Evolutionary conservation across 331 rosid species (phyloP), one percentile per base, ranked within the genome.

Genomic region (Cucumis variabilis): DNA sequence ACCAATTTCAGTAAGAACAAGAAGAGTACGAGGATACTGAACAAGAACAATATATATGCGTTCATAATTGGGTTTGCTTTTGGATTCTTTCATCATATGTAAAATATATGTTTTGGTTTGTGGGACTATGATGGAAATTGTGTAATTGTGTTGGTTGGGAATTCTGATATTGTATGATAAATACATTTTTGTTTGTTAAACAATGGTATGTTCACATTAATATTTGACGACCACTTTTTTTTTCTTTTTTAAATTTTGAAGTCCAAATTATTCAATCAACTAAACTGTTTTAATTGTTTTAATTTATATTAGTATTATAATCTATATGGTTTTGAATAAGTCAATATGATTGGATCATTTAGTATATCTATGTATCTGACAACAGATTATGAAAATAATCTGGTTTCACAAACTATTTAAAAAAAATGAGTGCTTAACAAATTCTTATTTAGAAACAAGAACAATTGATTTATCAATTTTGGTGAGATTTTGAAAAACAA

Each of bases 1-100:
- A 87, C 98, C 96, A 65, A 86, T 93, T 41, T 92, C 98, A 11
- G 93, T 91, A 87, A 91, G 96, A 87, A 91, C 88, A 25, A 88
- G 90, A 90, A 84, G 77, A 70, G 85, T 82, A 7, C 79, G 90
- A 21, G 92, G 90, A 15, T 84, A 82, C 65, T 90, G 89, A 91
- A 44, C 1, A 44, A 71, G 53, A 60, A 82, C 87, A 72, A 44
- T 44, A 44, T 44, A 44, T 28, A 27, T 5, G 28, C 3, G 63
- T 55, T 55, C 13, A 9, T 25, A 68, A 11, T 68, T 68, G 73
- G 41, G 15, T 68, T 68, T 68, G 73, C 17, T 68, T 69, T 69
- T 68, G 73, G 10, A 12, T 68, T 68, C 37, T 25, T 68, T 25
- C 44, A 37, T 27, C 5, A 12, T 9, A 68, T 25, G 3, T 58